phyloP scores from a whole-genome alignment of 192 early-diverging fungal species.

The Martensiomyces pterosporus region DNA sequence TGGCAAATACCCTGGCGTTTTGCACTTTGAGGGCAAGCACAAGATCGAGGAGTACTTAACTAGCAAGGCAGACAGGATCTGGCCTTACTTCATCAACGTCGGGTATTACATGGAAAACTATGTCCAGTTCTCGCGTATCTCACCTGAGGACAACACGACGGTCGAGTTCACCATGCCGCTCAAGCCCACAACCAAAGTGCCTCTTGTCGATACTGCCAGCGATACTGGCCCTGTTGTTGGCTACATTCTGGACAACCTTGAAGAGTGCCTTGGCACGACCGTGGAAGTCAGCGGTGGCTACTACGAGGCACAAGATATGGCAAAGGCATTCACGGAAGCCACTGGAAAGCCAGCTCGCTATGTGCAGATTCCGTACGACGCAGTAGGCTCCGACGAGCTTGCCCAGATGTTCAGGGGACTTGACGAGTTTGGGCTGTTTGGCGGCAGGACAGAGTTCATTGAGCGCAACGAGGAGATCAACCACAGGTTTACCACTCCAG shows the following conservation, averaged over 20 bases:
- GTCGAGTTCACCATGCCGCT: constrained; percentile 33
- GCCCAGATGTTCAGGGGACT: constrained; percentile 18
- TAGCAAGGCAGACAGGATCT: constrained; percentile 20
- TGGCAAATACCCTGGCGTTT: constrained; percentile 24
- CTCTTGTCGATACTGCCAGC: constrained; percentile 29
- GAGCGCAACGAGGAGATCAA: neutral
- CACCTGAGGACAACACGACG: constrained; percentile 24
- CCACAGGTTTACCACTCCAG: neutral
- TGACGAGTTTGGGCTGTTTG: constrained; percentile 31
- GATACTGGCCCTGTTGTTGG: constrained; percentile 30
- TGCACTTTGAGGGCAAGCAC: constrained; percentile 37
- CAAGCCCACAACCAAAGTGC: constrained; percentile 15
- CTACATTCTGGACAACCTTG: constrained; percentile 28
- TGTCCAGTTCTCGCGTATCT: constrained; percentile 19
- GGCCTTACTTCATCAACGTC: constrained; percentile 14
- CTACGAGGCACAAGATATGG: constrained; percentile 32
- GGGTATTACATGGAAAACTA: constrained; percentile 42
- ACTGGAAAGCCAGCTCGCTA: constrained; percentile 33
- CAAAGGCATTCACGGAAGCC: constrained; percentile 26
- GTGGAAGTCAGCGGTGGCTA: constrained; percentile 24
- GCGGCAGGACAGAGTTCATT: constrained; percentile 16
- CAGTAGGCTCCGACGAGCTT: constrained; percentile 6
- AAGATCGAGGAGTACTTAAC: constrained; percentile 28
- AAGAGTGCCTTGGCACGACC: constrained; percentile 14
- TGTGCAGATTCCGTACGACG: constrained; percentile 21